A percentile compares a stretch with the other conserved stretches of the same genome.
Conservation (phyloP, 1,284 basidiomycete genomes). For the Rhizoctonia solani region DNA sequence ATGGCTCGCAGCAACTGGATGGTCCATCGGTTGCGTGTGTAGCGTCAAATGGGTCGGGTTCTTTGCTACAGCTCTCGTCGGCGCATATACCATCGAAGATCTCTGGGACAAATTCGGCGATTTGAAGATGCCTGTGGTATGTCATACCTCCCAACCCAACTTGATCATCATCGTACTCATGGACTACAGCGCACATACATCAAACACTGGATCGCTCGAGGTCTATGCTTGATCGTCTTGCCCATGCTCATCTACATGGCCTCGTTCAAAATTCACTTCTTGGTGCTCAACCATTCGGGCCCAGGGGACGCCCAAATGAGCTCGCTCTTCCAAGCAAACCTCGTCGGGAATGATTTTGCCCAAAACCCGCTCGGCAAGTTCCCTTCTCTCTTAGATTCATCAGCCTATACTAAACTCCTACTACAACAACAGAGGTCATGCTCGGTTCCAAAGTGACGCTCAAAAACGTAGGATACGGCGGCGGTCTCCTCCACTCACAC, state of each 20-base stretch:
- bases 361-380: slow-evolving; percentile 77
- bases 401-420: neutral
- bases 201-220: slow-evolving; percentile 89
- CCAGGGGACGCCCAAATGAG: slow-evolving; percentile 99
- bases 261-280: slow-evolving; percentile 95
- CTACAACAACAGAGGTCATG: slow-evolving; percentile 71
- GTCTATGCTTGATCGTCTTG: slow-evolving; percentile 84
- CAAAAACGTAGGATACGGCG: slow-evolving; percentile 98
- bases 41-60: slow-evolving; percentile 97
- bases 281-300: slow-evolving; percentile 91
- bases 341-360: slow-evolving; percentile 91
- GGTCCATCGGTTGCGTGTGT: slow-evolving; percentile 94
- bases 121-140: slow-evolving; percentile 83
- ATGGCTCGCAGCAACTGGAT: slow-evolving; percentile 89
- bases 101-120: slow-evolving; percentile 99
- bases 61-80: slow-evolving; percentile 93
- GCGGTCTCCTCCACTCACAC: slow-evolving; percentile 95
- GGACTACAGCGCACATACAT: slow-evolving; percentile 67
- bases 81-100: slow-evolving; percentile 95
- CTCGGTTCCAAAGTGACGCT: slow-evolving; percentile 90
- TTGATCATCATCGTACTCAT: neutral
- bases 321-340: slow-evolving; percentile 97
- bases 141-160: slow-evolving; percentile 43
- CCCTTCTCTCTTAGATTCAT: neutral
- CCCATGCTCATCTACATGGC: slow-evolving; percentile 92